Evolutionary conservation across 1,284 basidiomycete genomes (phyloP), one percentile per base, ranked within the genome.

Genomic region (Cutaneotrichosporon sp.): DNA sequence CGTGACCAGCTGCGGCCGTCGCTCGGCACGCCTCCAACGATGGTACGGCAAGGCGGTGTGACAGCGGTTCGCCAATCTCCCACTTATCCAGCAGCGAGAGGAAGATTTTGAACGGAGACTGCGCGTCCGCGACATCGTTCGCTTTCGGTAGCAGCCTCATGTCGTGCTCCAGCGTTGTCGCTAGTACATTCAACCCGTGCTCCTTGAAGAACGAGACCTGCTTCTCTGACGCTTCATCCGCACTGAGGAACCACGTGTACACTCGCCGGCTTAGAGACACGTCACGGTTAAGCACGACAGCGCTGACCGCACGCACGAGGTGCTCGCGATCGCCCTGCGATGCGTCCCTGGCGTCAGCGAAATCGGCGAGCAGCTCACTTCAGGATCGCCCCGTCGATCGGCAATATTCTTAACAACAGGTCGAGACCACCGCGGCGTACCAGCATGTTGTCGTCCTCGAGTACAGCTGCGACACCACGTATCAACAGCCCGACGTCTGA

Each of bases 41-140:
- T 69, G 97, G 91, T 63, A 92, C 86, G 5, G 91, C 86, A 40
- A 97, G 81, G 1, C 83, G 84, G 53, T 91, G 87, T 0, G 93
- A 95, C 31, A 99, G 80, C 0, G 86, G 84, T 21, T 87, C 86
- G 0, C 96, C 96, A 58, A 99, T 89, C 79, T 97, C 94, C 90
- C 92, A 97, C 78, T 97, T 97, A 80, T 99, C 97, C 67, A 98
- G 82, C 18, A 99, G 80, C 0, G 94, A 95, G 32, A 98, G 88
- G 77, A 97, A 96, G 55, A 98, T 90, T 79, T 95, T 95, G 85
- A 93, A 98, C 0, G 97, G 92, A 18, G 90, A 69, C 65, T 81
- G 86, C 0, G 89, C 87, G 66, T 90, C 89, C 0, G 88, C 83
- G 65, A 89, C 87, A 65, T 92, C 89, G 55, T 84, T 82, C 0